Evolutionary conservation across 495 filamentous ascomycete species (phyloP).

Genomic region (Daldinia loculata): DNA sequence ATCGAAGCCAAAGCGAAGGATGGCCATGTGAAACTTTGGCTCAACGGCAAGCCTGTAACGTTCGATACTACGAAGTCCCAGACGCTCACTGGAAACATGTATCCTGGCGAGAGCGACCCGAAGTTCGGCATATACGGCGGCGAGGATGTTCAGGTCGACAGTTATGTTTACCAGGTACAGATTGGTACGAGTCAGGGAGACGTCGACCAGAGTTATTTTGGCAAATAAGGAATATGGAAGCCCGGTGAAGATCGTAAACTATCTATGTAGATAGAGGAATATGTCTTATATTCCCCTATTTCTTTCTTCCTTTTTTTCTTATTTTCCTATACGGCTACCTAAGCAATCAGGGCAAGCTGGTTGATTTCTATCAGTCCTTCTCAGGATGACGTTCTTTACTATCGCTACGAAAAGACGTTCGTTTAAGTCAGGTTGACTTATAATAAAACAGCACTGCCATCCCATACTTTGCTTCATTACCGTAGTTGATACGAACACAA

Average conservation of each 20-base stretch:
- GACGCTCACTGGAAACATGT: conserved; percentile 31
- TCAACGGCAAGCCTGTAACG: conserved; percentile 33
- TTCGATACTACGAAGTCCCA: conserved; percentile 30
- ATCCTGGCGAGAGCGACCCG: conserved; percentile 24
- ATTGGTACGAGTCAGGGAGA: conserved; percentile 31
- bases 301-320: background rate
- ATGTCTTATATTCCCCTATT: background rate
- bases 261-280: no score
- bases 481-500: background rate
- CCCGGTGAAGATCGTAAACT: background rate
- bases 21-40: conserved; percentile 33
- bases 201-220: conserved; percentile 34
- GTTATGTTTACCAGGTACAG: conserved; percentile 34
- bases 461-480: background rate
- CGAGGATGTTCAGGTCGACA: conserved; percentile 23
- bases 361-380: background rate
- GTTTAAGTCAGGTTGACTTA: background rate
- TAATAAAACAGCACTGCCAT: background rate
- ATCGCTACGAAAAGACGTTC: background rate
- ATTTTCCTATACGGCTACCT: no score
- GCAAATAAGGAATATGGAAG: conserved; percentile 1
- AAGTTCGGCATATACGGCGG: conserved; percentile 39
- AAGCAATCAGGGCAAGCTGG: background rate
- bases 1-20: conserved; percentile 25
- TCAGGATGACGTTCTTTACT: background rate